Base-by-base conservation (phyloP, 1,139 yeast species). In the Magnusiomyces sp. region DNA sequence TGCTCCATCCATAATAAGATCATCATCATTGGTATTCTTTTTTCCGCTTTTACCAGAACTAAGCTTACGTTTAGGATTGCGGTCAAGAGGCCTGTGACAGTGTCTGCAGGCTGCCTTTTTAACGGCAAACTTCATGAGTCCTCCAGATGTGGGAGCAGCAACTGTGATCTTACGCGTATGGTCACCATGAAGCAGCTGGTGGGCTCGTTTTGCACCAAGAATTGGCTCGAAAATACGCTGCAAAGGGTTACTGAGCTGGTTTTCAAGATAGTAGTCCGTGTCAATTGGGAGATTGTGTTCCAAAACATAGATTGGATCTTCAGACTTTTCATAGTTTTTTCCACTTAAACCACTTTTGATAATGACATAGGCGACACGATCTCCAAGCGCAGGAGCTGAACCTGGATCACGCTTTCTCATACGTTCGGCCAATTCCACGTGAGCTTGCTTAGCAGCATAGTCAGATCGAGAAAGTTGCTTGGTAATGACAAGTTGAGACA, bases 361-460 rank as follows among this genome's bases (percentile, higher is more conserved):
- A 54, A 94, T 90, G 38, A 94, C 98, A 65, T 92, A 94, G 2
- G 97, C 97, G 40, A 94, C 98, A 71, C 99, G 87, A 65, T 94
- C 99, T 50, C 99, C 99, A 49, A 92, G 76, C 5, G 90, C 81
- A 2, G 98, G 98, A 0, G 98, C 98, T 5, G 95, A 83, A 31
- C 99, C 96, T 0, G 95, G 92, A 63, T 94, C 98, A 72, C 99
- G 83, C 65, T 89, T 89, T 50, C 81, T 78, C 97, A 94, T 94
- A 59, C 97, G 76, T 61, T 90, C 96, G 0, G 98, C 97, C 48
- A 94, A 74, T 59, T 90, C 97, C 31, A 92, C 95, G 65, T 94
- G 99, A 0, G 98, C 97, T 66, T 94, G 98, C 56, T 92, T 94
- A 33, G 92, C 95, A 2, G 95, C 85, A 65, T 94, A 94, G 60